Base-by-base conservation (phyloP, 495 filamentous ascomycete species). In the Aspergillus ostianus region DNA sequence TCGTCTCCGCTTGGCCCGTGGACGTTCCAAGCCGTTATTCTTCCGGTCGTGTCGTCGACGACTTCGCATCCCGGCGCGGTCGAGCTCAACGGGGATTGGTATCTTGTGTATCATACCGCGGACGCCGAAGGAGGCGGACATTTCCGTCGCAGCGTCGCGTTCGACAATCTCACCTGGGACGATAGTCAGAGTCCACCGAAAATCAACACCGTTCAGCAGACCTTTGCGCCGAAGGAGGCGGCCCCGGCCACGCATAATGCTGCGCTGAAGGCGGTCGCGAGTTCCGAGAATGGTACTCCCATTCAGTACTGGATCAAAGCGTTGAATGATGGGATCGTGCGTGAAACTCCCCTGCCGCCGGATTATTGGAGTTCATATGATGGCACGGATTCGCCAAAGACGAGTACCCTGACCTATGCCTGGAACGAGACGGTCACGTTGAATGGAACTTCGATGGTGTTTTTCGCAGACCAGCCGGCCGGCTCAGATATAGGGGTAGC, bases 281-380 rank as follows among this genome's bases (percentile, higher is more conserved):
- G 44, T 15, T 56, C 44, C 0, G 44, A 26, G 4, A 30, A 32
- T 15, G 32, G 13, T 0, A 56, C 54, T 3, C 54, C 54, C 0
- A 48, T 56, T 21, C 54, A 56, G 54, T 56, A 56, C 45, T 56
- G 54, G 54, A n/a, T 56, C 7, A 30, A 48, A 23, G 54, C 54
- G 3, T 32, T 56, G 44, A 47, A 56, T 48, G 54, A 56, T n/a
- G 45, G 45, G 45, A 32, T 56, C 26, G 41, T 56, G 12, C 54
- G 54, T 10, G 44, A 47, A 15, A 48, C 26, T 19, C 54, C 54
- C n/a, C 21, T 56, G 44, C 54, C 54, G 18, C 54, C 54, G 3
- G 54, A 56, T 10, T 47, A 47, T 15, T 56, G 54, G 54, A 19
- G 54, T 9, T 56, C 54, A 1, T 56, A 48, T 19, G 27, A 17